These are phyloP conservation scores for Zalaria sp. DNA, from an alignment of 2,329 filamentous ascomycete species.

Conservation along the genomic window DNA sequence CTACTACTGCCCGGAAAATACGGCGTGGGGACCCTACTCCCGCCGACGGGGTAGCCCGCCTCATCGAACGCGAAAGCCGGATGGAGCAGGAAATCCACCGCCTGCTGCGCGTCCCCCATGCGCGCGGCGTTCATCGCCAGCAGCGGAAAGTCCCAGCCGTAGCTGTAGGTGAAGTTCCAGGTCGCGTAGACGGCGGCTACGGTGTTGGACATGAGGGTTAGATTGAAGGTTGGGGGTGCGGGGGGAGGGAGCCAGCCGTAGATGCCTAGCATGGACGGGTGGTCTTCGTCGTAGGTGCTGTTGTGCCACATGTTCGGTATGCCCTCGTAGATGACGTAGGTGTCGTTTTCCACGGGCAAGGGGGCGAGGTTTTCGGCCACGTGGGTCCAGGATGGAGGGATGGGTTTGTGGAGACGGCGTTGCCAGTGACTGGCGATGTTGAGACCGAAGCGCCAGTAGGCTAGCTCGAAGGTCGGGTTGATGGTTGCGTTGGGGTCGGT, in stretches of 20 bases:
- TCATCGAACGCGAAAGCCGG: slow-evolving; percentile 1
- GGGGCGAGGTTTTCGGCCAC: slow-evolving; percentile 40
- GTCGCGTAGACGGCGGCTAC: slow-evolving; percentile 14
- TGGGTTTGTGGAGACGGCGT: slow-evolving; percentile 26
- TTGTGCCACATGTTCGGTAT: slow-evolving; percentile 22
- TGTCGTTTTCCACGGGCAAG: slow-evolving; percentile 34
- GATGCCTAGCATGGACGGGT: slow-evolving; percentile 17
- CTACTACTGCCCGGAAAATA: slow-evolving; percentile 1
- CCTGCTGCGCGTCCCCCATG: background rate
- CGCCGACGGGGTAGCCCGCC: slow-evolving; percentile 1
- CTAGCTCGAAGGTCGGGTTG: slow-evolving; percentile 45
- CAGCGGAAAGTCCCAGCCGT: slow-evolving; percentile 16
- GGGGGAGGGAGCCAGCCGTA: slow-evolving; percentile 19
- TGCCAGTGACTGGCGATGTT: slow-evolving; percentile 41
- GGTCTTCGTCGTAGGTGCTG: slow-evolving; percentile 15
- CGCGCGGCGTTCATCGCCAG: slow-evolving; percentile 1
- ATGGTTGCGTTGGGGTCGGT: slow-evolving; percentile 41
- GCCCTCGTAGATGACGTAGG: slow-evolving; percentile 43
- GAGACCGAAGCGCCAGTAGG: slow-evolving; percentile 49
- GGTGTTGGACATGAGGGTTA: slow-evolving; percentile 17
- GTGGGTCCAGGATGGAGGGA: slow-evolving; percentile 31
- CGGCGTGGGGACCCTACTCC: background rate
- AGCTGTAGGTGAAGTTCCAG: slow-evolving; percentile 21
- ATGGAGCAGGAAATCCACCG: background rate
- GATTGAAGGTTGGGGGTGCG: slow-evolving; percentile 10